phyloP scores from a whole-genome alignment of 345 rosid genomes.

The Erysimum cheiranthoides region DNA sequence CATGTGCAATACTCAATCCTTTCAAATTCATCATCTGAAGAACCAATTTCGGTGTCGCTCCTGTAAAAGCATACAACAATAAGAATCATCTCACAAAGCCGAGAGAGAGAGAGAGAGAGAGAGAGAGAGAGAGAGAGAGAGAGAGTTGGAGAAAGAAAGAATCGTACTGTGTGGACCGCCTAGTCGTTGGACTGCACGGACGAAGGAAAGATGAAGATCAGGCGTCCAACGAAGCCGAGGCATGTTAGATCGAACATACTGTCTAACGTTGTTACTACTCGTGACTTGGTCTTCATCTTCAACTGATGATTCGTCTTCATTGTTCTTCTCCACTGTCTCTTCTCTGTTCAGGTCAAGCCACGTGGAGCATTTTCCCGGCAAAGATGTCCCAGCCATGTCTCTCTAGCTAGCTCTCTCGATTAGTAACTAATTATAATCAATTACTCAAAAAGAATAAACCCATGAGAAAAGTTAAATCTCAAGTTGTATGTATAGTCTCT shows the following conservation, averaged over 20 bases:
- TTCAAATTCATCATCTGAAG: conserved; percentile 85
- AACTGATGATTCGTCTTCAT: conserved; percentile 40
- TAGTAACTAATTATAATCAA: neutral
- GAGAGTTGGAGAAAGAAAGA: neutral
- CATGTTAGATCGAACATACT: conserved; percentile 72
- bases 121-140: neutral
- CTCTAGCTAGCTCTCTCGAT: conserved; percentile 7
- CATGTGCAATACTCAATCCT: conserved; percentile 91
- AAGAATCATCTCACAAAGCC: conserved; percentile 3
- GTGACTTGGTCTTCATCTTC: conserved; percentile 42
- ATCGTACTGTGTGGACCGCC: conserved; percentile 89
- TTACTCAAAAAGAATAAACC: conserved; percentile 20
- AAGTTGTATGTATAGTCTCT: conserved; percentile 21
- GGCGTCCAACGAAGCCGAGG: conserved; percentile 94
- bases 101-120: neutral
- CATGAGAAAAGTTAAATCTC: conserved; percentile 22
- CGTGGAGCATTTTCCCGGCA: conserved; percentile 34
- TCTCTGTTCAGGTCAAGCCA: conserved; percentile 58
- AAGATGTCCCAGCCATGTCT: conserved; percentile 44
- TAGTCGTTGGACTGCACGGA: conserved; percentile 78
- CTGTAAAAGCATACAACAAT: conserved; percentile 45
- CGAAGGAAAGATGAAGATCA: conserved; percentile 77
- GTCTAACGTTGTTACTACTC: conserved; percentile 53
- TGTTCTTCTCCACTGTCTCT: conserved; percentile 37
- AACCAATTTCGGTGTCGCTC: conserved; percentile 89